phyloP scores from a whole-genome alignment of 352 stramenopile genomes.

The Globisporangium orthogonon region DNA sequence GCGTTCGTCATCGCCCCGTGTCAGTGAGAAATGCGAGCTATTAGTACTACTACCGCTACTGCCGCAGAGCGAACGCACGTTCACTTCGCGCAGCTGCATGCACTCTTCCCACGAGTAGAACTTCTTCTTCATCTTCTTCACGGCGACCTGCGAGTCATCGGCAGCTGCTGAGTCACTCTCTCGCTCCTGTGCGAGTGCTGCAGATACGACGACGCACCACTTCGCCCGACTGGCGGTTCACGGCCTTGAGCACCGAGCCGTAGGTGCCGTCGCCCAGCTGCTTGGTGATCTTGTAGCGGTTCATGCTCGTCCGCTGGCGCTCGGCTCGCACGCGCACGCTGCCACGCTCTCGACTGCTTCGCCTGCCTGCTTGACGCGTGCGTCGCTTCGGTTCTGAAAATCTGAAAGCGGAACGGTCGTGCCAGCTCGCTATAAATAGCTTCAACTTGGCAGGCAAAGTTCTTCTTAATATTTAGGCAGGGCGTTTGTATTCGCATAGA shows the following conservation, averaged over 20 bases:
- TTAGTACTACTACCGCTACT: background rate
- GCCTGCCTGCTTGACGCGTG: no score
- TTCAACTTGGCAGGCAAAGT: no score
- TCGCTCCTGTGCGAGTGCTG: background rate
- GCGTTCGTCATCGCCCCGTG: background rate
- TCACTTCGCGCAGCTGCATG: conserved; percentile 96
- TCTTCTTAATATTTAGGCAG: no score
- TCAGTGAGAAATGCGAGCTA: no score
- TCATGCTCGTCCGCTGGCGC: conserved; percentile 40
- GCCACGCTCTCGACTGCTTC: no score
- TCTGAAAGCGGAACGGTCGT: no score
- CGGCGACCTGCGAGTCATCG: conserved; percentile 60
- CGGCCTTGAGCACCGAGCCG: conserved; percentile 92
- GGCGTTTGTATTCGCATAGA: no score
- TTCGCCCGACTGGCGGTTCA: conserved; percentile 92
- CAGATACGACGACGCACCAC: conserved; percentile 46
- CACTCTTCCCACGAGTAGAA: conserved; percentile 96
- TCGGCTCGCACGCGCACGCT: background rate
- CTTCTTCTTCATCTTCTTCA: conserved; percentile 98
- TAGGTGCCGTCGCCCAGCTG: conserved; percentile 95
- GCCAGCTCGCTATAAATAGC: no score
- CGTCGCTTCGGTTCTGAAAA: no score
- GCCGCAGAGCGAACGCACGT: conserved; percentile 44
- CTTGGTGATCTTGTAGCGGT: conserved; percentile 94
- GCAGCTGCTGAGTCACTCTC: no score